Evolutionary conservation across 2,329 filamentous ascomycete genomes (phyloP), one percentile per base, ranked within the genome.

Genomic region (Myriosclerotinia scirpicola): DNA sequence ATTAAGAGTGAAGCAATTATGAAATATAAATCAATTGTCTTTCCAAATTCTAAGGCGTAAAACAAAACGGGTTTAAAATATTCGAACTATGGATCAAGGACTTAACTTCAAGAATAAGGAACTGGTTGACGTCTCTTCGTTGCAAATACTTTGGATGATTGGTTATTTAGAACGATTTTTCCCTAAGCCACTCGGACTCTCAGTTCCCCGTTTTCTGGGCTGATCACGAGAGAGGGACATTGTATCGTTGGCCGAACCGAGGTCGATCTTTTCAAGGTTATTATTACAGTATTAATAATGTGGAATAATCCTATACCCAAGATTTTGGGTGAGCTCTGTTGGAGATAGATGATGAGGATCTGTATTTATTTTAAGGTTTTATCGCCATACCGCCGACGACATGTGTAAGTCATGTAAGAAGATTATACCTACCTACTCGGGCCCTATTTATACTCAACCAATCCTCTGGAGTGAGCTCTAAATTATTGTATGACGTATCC

Each of bases 111-210:
- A 60, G 42, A 26, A 22, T 46, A 40, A 40, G 36, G 48, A 42
- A 20, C n/a, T 38, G n/a, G 48, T 46, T 59, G 58, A 20, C 44
- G 44, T 60, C 58, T 36, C 40, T 61, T 34, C 22, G 36, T 40
- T 59, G 12, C 30, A 65, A 62, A 54, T 14, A 17, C 54, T 9
- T 30, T 36, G 46, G 50, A 34, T 65, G 54, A 60, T 60, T 53
- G 54, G 42, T n/a, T 38, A 26, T 66, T 58, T 58, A 5, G 38
- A 58, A 50, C 20, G 53, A 38, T 44, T 61, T 61, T 61, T 54
- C 36, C 58, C 44, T 44, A 40, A 66, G 55, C 64, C 64, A 61
- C 64, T 66, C 64, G 64, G 64, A 61, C 55, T 20, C 58, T 66
- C 36, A 44, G 8, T 54, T 38, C 64, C 48, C 64, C 55, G 44